A percentile compares a stretch with the other conserved stretches of the same genome.
Conservation (phyloP, 306 rosid species). For the Hippophae tibetana region DNA sequence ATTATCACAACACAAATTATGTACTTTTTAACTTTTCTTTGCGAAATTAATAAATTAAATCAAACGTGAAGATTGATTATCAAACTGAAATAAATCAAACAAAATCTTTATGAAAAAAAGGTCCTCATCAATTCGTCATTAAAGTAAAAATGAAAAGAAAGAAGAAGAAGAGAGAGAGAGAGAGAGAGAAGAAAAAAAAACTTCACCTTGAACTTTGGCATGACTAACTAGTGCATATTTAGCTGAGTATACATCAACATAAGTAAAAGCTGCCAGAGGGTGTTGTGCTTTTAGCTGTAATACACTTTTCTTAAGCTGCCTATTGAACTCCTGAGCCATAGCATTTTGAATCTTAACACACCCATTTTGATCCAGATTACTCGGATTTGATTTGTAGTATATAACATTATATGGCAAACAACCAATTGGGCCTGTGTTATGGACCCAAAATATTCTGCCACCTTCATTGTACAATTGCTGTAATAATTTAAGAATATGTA, state of each 20-base stretch:
- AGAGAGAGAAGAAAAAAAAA: background rate
- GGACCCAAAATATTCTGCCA: slow-evolving; percentile 73
- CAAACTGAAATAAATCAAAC: no score
- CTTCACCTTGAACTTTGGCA: slow-evolving; percentile 47
- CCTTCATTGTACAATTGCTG: slow-evolving; percentile 65
- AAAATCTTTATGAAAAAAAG: no score
- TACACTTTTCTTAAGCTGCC: slow-evolving; percentile 47
- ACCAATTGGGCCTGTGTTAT: slow-evolving; percentile 69
- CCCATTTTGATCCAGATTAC: slow-evolving; percentile 48
- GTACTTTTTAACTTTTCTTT: no score
- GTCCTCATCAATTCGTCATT: background rate
- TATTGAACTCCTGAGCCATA: slow-evolving; percentile 67
- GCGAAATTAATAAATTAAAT: no score
- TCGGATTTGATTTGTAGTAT: slow-evolving; percentile 38
- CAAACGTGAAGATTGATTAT: no score
- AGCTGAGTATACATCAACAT: slow-evolving; percentile 57
- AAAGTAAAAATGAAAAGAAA: background rate
- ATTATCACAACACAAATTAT: no score
- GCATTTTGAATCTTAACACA: slow-evolving; percentile 57
- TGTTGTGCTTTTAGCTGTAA: slow-evolving; percentile 29
- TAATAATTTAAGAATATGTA: slow-evolving; percentile 16
- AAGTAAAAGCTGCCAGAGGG: slow-evolving; percentile 48
- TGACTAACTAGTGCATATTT: slow-evolving; percentile 51
- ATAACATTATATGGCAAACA: slow-evolving; percentile 56
- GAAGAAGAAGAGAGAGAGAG: no score